Conservation (phyloP, 495 filamentous ascomycete genomes). For the Aspergillus diversus region DNA sequence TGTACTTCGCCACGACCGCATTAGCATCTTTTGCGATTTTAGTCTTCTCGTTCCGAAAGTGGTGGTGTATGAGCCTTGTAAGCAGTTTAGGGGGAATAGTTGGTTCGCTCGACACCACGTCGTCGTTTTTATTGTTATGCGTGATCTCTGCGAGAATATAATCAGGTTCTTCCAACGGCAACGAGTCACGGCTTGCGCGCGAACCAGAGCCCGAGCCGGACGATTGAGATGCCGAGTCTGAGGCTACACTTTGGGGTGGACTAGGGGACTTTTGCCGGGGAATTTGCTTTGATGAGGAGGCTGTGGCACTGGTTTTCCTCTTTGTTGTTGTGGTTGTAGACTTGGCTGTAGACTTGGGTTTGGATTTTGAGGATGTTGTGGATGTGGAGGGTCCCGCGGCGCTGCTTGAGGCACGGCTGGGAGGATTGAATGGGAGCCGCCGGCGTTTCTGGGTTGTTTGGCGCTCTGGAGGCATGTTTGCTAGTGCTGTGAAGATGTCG, state of each 20-base stretch:
- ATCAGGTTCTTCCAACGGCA: conserved; percentile 38
- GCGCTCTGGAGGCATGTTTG: conserved; percentile 41
- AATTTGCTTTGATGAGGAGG: conserved; percentile 14
- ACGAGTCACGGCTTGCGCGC: conserved; percentile 17
- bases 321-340: conserved; percentile 20
- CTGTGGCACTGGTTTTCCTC: conserved; percentile 18
- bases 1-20: conserved; percentile 77
- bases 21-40: conserved; percentile 81
- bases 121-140: conserved; percentile 29
- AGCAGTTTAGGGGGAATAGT: conserved; percentile 76
- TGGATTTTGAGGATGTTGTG: conserved; percentile 23
- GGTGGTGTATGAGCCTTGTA: conserved; percentile 73
- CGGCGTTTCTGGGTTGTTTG: conserved; percentile 46
- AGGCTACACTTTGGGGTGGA: conserved; percentile 1
- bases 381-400: conserved; percentile 15
- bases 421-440: conserved; percentile 55
- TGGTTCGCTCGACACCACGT: conserved; percentile 45
- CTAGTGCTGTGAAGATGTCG: not conserved
- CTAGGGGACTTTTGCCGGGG: conserved; percentile 1
- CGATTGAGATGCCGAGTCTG: conserved; percentile 6
- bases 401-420: conserved; percentile 40
- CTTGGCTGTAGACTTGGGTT: conserved; percentile 20
- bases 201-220: conserved; percentile 25
- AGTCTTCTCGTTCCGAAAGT: conserved; percentile 70
- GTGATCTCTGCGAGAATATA: conserved; percentile 54